A percentile compares a stretch with the other conserved stretches of the same genome.
Evolutionary conservation across 768 basidiomycete species (phyloP).

Genomic region (Tricholoma flavovirens): DNA sequence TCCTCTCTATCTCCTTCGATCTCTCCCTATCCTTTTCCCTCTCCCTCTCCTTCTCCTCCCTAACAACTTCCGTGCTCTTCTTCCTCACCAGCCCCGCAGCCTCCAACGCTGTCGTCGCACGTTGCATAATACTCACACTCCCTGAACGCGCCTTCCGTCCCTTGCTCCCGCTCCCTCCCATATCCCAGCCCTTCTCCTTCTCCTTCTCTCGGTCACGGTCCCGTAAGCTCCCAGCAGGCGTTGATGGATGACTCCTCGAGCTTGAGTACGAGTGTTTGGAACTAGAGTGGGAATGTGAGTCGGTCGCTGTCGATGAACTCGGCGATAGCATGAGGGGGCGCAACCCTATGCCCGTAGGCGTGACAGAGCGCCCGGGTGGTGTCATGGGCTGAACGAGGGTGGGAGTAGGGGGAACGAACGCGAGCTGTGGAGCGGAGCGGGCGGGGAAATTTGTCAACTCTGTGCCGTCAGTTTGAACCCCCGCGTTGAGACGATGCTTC

Average conservation of each 20-base stretch:
- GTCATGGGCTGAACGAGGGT: conserved; percentile 42
- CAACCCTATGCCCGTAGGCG: conserved; percentile 23
- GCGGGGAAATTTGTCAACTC: conserved; percentile 22
- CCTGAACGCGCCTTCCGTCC: conserved; percentile 72
- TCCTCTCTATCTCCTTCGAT: conserved; percentile 38
- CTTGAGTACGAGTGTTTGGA: neutral
- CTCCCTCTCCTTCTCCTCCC: conserved; percentile 53
- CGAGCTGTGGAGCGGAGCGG: conserved; percentile 52
- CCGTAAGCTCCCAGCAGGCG: conserved; percentile 58
- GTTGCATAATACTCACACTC: conserved; percentile 94
- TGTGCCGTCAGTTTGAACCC: conserved; percentile 42
- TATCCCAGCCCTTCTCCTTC: neutral
- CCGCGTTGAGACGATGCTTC: conserved; percentile 23
- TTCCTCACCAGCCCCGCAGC: conserved; percentile 81
- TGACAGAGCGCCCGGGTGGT: conserved; percentile 49
- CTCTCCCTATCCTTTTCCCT: conserved; percentile 30
- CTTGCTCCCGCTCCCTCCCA: conserved; percentile 24
- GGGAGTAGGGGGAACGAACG: conserved; percentile 76
- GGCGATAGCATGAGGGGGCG: conserved; percentile 54
- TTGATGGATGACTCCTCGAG: conserved; percentile 63
- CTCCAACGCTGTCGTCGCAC: conserved; percentile 86
- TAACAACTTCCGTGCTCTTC: conserved; percentile 71
- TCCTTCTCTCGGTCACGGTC: conserved; percentile 40
- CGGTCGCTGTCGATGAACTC: conserved; percentile 42
- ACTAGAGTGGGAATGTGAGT: conserved; percentile 31